A percentile compares a stretch with the other conserved stretches of the same genome.
Conservation (phyloP, 2,329 filamentous ascomycete genomes). For the Raffaelea arxii region DNA sequence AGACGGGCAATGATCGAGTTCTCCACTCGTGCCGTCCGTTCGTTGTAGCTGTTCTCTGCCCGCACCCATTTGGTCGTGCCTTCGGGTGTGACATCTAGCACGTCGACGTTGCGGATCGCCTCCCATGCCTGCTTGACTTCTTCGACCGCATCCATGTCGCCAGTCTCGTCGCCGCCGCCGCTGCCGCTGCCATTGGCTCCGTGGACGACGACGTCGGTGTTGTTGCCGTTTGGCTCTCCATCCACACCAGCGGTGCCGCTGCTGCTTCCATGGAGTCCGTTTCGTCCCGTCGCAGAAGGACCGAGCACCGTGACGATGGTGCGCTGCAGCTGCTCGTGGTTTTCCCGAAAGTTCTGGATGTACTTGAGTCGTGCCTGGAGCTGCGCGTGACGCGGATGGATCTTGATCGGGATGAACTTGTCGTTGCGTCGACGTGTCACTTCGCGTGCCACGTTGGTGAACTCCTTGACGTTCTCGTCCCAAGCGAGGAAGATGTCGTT, state of each 20-base stretch:
- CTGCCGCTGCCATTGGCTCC: slow-evolving; percentile 38
- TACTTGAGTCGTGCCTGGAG: slow-evolving; percentile 89
- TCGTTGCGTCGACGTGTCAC: slow-evolving; percentile 88
- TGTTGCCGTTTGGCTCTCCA: slow-evolving; percentile 42
- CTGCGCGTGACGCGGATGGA: slow-evolving; percentile 75
- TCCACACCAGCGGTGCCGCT: slow-evolving; percentile 44
- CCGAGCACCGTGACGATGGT: slow-evolving; percentile 97
- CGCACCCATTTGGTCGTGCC: slow-evolving; percentile 89
- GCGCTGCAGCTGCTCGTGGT: slow-evolving; percentile 92
- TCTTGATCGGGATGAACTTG: slow-evolving; percentile 98
- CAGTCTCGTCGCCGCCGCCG: slow-evolving; percentile 76
- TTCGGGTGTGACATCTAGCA: slow-evolving; percentile 82
- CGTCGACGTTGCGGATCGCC: slow-evolving; percentile 85
- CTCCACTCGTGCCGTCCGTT: slow-evolving; percentile 91
- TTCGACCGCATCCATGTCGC: slow-evolving; percentile 92
- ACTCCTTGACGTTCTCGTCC: slow-evolving; percentile 96
- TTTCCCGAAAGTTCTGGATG: slow-evolving; percentile 87
- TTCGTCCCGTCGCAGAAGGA: slow-evolving; percentile 48
- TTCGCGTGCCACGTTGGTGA: slow-evolving; percentile 94
- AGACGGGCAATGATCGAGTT: slow-evolving; percentile 97
- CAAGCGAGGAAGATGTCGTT: slow-evolving; percentile 83
- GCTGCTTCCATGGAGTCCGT: slow-evolving; percentile 17
- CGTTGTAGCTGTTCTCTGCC: slow-evolving; percentile 93
- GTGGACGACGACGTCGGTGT: slow-evolving; percentile 1
- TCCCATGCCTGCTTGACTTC: slow-evolving; percentile 94